Evolutionary conservation across 202 grass and related monocot species (phyloP).

Genomic region (Zoysia matrella): DNA sequence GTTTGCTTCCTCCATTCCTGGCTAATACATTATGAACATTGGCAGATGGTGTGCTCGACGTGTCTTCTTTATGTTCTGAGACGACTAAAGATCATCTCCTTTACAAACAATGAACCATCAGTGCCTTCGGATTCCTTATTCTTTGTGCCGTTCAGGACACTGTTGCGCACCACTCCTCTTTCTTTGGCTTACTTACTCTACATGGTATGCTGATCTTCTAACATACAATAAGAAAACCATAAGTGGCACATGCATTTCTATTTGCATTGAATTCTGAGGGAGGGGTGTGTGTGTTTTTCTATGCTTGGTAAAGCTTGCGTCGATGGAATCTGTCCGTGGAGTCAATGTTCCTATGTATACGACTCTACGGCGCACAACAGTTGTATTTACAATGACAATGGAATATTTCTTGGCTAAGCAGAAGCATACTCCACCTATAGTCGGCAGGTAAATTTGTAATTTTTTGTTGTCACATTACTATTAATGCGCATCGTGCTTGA

Average conservation of each 20-base stretch:
- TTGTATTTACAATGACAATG: too few relatives aligned
- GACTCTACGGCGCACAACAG: conserved; percentile 38
- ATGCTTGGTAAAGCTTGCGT: conserved; percentile 77
- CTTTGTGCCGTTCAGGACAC: too few relatives aligned
- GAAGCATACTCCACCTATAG: too few relatives aligned
- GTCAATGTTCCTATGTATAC: conserved; percentile 99
- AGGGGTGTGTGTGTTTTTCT: conserved; percentile 18
- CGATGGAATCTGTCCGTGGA: conserved; percentile 93
- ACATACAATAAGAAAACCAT: background rate
- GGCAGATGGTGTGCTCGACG: conserved; percentile 89
- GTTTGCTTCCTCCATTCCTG: background rate
- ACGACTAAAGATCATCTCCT: too few relatives aligned
- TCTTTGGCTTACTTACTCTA: too few relatives aligned
- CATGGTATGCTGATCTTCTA: conserved; percentile 21
- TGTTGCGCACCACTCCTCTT: too few relatives aligned
- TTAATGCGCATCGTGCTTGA: background rate
- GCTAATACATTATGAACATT: conserved; percentile 41
- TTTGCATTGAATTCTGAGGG: conserved; percentile 33
- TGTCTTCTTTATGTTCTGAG: too few relatives aligned
- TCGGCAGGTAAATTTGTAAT: conserved; percentile 44
- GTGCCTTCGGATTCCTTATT: too few relatives aligned
- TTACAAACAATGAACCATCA: too few relatives aligned
- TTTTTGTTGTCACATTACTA: conserved; percentile 15
- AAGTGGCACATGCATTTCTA: background rate
- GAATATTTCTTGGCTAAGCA: too few relatives aligned